A percentile compares a stretch with the other conserved stretches of the same genome.
These are phyloP conservation scores for Erodium maritimum DNA, from an alignment of 345 rosid species.

Conservation along the genomic window DNA sequence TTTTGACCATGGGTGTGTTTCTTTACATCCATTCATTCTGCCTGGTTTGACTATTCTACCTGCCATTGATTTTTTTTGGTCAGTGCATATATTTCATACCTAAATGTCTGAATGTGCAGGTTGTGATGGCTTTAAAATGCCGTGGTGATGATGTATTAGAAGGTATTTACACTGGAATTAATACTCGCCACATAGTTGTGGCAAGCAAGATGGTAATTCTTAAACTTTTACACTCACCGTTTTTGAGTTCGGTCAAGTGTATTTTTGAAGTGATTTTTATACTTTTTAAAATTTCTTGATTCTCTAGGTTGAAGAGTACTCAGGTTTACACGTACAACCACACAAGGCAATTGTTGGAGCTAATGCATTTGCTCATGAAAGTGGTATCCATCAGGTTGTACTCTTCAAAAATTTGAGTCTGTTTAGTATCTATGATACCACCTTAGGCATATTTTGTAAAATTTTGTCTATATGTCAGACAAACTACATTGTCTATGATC, in stretches of 20 bases:
- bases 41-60: not conserved
- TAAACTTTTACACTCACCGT: not conserved
- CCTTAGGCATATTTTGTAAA: too few species aligned
- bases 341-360: slow-evolving; percentile 97
- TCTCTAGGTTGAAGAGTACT: slow-evolving; percentile 81
- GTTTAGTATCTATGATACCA: not conserved
- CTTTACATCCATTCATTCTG: not conserved
- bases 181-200: slow-evolving; percentile 68
- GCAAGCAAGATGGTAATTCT: slow-evolving; percentile 82
- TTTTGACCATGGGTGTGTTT: not conserved
- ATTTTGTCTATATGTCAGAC: too few species aligned
- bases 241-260: not conserved
- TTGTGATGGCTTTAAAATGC: slow-evolving; percentile 86
- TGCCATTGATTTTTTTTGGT: not conserved
- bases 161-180: slow-evolving; percentile 71
- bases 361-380: slow-evolving; percentile 96
- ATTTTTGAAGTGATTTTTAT: not conserved
- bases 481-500: too few species aligned
- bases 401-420: not conserved
- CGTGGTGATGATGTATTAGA: slow-evolving; percentile 67
- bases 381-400: slow-evolving; percentile 91
- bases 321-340: slow-evolving; percentile 79
- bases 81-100: not conserved
- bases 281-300: not conserved
- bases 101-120: slow-evolving; percentile 23